Conservation (phyloP, 495 filamentous ascomycete species). For the Daldinia grandis region DNA sequence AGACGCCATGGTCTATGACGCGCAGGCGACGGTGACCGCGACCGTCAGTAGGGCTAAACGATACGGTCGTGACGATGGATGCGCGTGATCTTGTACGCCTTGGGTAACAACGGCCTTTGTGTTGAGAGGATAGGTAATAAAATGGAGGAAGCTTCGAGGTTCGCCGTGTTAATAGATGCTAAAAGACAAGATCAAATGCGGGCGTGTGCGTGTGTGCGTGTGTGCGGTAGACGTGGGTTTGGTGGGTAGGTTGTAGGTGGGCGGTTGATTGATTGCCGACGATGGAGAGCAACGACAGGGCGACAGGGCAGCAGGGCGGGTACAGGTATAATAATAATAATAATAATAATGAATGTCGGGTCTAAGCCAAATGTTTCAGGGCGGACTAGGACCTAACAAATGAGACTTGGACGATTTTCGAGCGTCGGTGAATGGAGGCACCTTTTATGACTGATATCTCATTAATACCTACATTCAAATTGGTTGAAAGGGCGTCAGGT, state of each 20-base stretch:
- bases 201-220: constrained; percentile 15
- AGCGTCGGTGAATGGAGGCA: constrained; percentile 9
- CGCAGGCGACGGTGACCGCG: constrained; percentile 42
- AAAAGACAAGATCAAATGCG: constrained; percentile 18
- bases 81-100: constrained; percentile 22
- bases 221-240: constrained; percentile 11
- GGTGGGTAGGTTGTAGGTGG: constrained; percentile 11
- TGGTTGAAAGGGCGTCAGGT: constrained; percentile 10
- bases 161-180: constrained; percentile 8
- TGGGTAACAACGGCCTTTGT: neutral
- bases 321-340: neutral
- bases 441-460: constrained; percentile 15
- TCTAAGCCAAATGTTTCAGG: constrained; percentile 31
- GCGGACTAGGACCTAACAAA: constrained; percentile 25
- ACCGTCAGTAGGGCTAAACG: constrained; percentile 27
- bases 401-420: constrained; percentile 26
- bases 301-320: neutral
- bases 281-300: constrained; percentile 1
- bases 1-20: constrained; percentile 47
- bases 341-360: constrained; percentile 18
- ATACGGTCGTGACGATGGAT: constrained; percentile 22
- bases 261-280: constrained; percentile 28
- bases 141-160: constrained; percentile 10
- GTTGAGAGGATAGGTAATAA: constrained; percentile 15
- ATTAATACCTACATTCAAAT: constrained; percentile 15